Evolutionary conservation across 2,329 filamentous ascomycete genomes (phyloP), one percentile per base, ranked within the genome.

Genomic region (Claviceps sp.): DNA sequence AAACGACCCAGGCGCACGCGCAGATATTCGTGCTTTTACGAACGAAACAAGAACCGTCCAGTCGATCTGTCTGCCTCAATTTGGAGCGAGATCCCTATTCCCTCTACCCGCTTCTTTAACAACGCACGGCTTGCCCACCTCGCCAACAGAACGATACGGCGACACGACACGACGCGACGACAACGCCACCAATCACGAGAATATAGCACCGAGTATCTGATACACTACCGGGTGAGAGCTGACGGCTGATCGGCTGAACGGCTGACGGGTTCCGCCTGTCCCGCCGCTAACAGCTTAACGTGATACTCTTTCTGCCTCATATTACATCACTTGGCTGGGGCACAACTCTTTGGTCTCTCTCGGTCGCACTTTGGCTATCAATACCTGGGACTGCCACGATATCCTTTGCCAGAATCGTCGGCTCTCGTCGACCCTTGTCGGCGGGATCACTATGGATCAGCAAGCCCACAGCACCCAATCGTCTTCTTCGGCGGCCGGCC

Each of bases 391-490:
- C 69, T 73, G 71, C 72, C 71, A 73, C 62, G 67, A 56, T 47
- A 57, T 54, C 47, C 47, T 14, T 26, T 24, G 7, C 50, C 53
- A 52, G 52, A 48, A 34, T 34, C 4, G 9, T 34, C 30, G 30
- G 30, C 30, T 34, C 30, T 34, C 9, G 30, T 34, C 30, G 30
- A 34, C 30, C 9, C 46, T 47, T 49, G 24, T 44, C 48, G 42
- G 50, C 55, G 61, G 59, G 61, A 64, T 61, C n/a, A 34, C 24
- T 61, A 72, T 72, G 70, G 68, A 70, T 64, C 68, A 70, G 58
- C 66, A 69, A 56, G 61, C 60, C 61, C 68, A 68, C 57, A 65
- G 62, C 65, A 79, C 79, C 64, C 79, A 80, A 63, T 84, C 81
- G 60, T 78, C 76, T 59, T 83, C 82, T 59, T 83, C 82, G 62